These are phyloP conservation scores for Cyberlindnera maritima DNA, from an alignment of 805 yeast genomes.

Conservation along the genomic window DNA sequence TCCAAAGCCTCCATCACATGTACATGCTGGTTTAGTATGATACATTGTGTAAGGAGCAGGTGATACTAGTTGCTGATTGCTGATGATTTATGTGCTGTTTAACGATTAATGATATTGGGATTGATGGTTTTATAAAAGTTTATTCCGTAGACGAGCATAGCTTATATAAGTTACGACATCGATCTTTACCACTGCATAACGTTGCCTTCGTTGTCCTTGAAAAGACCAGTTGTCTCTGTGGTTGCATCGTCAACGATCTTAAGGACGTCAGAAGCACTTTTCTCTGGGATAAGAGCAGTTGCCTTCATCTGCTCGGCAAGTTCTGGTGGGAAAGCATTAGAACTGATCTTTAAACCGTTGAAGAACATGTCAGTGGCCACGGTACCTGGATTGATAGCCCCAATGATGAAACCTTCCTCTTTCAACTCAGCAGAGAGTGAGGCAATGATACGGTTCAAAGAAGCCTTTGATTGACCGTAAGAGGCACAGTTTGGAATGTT, in stretches of 20 bases:
- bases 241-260: not conserved
- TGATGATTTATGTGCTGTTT: no score
- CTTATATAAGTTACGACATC: no score
- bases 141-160: no score
- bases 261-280: not conserved
- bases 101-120: no score
- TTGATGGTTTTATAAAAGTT: no score
- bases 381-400: not conserved
- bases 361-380: constrained; percentile 1
- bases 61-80: no score
- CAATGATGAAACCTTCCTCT: not conserved
- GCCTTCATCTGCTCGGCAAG: not conserved
- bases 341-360: not conserved
- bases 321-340: not conserved
- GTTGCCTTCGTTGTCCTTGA: not conserved
- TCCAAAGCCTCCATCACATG: not conserved
- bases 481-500: constrained; percentile 18
- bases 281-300: not conserved
- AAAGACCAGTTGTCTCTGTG: not conserved
- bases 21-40: no score
- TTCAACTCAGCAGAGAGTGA: not conserved
- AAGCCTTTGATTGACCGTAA: constrained; percentile 39
- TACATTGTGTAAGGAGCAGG: no score
- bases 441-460: constrained; percentile 28
- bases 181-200: not conserved